phyloP scores from a whole-genome alignment of 495 filamentous ascomycete genomes.

The Acidiella bohemica region DNA sequence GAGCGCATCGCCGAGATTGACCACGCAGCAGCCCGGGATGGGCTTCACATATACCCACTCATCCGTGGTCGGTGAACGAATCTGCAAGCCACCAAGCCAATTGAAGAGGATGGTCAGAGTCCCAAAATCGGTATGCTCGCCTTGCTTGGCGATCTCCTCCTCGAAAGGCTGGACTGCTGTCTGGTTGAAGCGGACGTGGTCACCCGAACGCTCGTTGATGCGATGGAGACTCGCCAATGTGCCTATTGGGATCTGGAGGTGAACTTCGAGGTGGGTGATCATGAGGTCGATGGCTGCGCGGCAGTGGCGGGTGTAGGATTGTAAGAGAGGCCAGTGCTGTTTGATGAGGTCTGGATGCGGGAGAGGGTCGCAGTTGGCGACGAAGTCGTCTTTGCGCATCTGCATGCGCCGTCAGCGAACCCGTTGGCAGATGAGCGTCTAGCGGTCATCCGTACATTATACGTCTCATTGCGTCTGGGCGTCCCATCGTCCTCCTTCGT shows the following conservation, averaged over 20 bases:
- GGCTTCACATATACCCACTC: conserved; percentile 49
- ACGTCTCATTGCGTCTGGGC: conserved; percentile 47
- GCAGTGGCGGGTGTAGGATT: conserved; percentile 9
- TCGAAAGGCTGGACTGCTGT: conserved; percentile 3
- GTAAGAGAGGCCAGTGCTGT: conserved; percentile 8
- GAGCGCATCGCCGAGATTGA: conserved; percentile 56
- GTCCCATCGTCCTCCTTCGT: conserved; percentile 40
- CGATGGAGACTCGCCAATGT: conserved; percentile 14
- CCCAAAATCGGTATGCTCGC: conserved; percentile 30
- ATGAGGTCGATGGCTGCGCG: conserved; percentile 13
- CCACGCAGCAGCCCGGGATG: conserved; percentile 42
- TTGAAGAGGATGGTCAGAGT: conserved; percentile 50
- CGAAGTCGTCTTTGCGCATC: conserved; percentile 16
- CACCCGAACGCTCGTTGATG: conserved; percentile 7
- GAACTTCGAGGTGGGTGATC: conserved; percentile 11
- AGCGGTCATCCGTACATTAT: conserved; percentile 36
- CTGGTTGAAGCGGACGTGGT: conserved; percentile 19
- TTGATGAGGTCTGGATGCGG: conserved; percentile 5
- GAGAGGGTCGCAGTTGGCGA: conserved; percentile 10
- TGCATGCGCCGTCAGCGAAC: neutral
- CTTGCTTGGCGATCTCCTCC: conserved; percentile 1
- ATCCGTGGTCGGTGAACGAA: conserved; percentile 31
- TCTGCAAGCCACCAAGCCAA: conserved; percentile 46
- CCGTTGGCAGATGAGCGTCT: neutral
- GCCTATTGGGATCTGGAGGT: conserved; percentile 10